These are phyloP conservation scores for Eucalyptus regnans DNA, from an alignment of 345 rosid species.

Conservation along the genomic window DNA sequence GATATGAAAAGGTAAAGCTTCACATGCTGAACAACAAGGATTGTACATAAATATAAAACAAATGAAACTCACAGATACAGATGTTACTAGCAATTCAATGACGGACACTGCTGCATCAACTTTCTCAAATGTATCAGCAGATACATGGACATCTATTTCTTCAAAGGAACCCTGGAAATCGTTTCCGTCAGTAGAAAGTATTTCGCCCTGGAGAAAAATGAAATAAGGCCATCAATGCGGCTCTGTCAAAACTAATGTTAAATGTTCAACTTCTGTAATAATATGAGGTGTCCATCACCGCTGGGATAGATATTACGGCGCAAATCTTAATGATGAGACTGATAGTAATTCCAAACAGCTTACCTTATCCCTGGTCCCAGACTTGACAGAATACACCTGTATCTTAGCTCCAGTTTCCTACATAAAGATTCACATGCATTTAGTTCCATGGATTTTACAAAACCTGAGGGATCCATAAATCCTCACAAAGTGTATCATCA, in stretches of 20 bases:
- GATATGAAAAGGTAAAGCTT: neutral
- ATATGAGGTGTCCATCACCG: neutral
- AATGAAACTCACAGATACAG: constrained; percentile 62
- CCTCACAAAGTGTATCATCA: neutral
- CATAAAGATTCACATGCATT: neutral
- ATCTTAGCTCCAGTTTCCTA: constrained; percentile 88
- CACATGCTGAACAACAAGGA: neutral
- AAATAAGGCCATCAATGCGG: neutral
- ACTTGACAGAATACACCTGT: constrained; percentile 47
- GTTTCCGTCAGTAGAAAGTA: constrained; percentile 47
- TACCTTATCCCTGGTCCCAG: constrained; percentile 63
- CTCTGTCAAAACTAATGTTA: neutral
- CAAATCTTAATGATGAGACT: neutral
- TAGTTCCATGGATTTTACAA: neutral
- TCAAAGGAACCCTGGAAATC: constrained; percentile 32
- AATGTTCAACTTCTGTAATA: neutral
- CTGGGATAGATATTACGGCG: neutral
- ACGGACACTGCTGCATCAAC: constrained; percentile 82
- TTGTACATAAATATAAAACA: neutral
- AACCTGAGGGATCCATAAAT: neutral
- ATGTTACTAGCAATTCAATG: constrained; percentile 65
- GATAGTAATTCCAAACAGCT: neutral
- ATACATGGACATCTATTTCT: constrained; percentile 54
- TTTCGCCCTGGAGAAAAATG: constrained; percentile 46
- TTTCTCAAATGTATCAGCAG: constrained; percentile 81